phyloP scores from a whole-genome alignment of 371 early-diverging fungal species.

The Mucor circinelloides region DNA sequence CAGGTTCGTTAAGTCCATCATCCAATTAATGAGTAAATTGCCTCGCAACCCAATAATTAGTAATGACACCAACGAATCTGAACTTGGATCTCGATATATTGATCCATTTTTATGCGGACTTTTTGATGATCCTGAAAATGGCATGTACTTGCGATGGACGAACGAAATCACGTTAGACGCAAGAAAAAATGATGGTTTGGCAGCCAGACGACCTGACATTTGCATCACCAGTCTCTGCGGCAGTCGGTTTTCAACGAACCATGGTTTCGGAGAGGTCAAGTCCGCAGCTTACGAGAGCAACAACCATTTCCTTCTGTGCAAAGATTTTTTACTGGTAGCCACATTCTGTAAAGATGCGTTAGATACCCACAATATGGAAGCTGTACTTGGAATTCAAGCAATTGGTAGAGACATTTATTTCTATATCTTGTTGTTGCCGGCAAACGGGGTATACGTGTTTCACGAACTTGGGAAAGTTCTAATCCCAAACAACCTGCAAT shows the following conservation, averaged over 20 bases:
- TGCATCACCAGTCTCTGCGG: no score
- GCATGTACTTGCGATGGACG: slow-evolving; percentile 13
- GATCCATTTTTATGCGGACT: slow-evolving; percentile 20
- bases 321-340: slow-evolving; percentile 24
- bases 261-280: slow-evolving; percentile 34
- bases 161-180: slow-evolving; percentile 16
- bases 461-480: slow-evolving; percentile 20
- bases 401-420: slow-evolving; percentile 11
- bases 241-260: no score
- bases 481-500: slow-evolving; percentile 18
- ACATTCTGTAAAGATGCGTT: slow-evolving; percentile 30
- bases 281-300: slow-evolving; percentile 17
- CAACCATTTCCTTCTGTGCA: slow-evolving; percentile 16
- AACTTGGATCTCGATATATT: slow-evolving; percentile 15
- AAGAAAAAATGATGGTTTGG: background rate
- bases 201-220: no score
- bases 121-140: slow-evolving; percentile 18
- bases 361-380: slow-evolving; percentile 20
- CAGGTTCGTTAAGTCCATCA: slow-evolving; percentile 8
- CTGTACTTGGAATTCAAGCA: slow-evolving; percentile 21
- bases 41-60: no score
- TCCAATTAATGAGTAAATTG: slow-evolving; percentile 8
- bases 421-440: slow-evolving; percentile 14
- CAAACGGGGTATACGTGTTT: slow-evolving; percentile 17
- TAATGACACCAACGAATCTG: slow-evolving; percentile 12